Conservation (phyloP, 139 green algal species). For the Yamagishiella unicocca region DNA sequence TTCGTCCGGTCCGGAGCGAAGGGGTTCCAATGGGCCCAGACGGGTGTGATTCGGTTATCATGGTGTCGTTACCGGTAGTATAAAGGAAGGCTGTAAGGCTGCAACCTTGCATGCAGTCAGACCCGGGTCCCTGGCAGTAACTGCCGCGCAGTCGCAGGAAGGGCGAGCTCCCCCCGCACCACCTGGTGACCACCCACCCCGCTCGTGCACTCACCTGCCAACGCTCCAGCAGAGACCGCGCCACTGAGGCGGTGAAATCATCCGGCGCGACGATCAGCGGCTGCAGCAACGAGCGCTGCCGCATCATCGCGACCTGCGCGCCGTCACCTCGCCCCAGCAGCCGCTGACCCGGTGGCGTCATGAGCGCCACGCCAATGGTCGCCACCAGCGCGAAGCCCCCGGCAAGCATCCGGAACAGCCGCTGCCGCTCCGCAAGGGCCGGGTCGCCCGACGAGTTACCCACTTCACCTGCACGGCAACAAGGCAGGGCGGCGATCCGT, state of each 20-base stretch:
- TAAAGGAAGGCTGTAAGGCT: too few species aligned
- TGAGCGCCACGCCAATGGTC: background rate
- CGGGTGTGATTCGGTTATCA: too few species aligned
- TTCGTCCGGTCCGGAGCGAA: too few species aligned
- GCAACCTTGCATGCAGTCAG: too few species aligned
- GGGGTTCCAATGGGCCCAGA: background rate
- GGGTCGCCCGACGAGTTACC: background rate
- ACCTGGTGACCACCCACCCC: too few species aligned
- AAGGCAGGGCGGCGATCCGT: background rate
- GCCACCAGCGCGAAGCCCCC: background rate
- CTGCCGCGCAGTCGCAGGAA: too few species aligned
- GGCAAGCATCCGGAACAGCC: background rate
- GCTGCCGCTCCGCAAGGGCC: background rate
- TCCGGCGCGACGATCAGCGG: background rate
- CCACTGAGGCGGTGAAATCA: background rate
- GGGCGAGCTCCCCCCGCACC: too few species aligned
- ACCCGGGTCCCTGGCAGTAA: too few species aligned
- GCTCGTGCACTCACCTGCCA: slow-evolving; percentile 45
- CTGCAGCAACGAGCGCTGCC: background rate
- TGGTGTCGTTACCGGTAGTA: too few species aligned
- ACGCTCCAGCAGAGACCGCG: background rate
- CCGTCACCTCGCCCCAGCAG: slow-evolving; percentile 19
- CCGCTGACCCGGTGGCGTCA: slow-evolving; percentile 27
- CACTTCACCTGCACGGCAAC: background rate
- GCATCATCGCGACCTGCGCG: background rate